These are phyloP conservation scores for Globisporangium splendens DNA, from an alignment of 352 stramenopile genomes.

Conservation along the genomic window DNA sequence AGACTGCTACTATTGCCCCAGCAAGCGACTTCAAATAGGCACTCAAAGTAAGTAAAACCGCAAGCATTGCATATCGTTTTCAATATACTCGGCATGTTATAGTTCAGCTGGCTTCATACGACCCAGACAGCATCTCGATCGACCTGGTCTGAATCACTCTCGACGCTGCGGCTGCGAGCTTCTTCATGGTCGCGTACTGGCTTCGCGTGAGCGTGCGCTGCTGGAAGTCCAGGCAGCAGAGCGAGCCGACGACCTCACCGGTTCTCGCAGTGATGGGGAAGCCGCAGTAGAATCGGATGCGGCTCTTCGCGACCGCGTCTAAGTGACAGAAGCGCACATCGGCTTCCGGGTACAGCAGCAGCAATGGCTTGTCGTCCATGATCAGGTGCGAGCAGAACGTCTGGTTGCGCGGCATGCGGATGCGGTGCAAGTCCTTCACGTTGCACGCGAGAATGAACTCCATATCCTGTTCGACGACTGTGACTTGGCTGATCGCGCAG, in stretches of 20 bases:
- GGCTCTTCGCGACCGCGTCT: slow-evolving; percentile 20
- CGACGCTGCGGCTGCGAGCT: too few relatives aligned
- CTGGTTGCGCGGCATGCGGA: slow-evolving; percentile 37
- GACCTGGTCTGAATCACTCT: too few relatives aligned
- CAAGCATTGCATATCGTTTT: too few relatives aligned
- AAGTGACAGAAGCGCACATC: slow-evolving; percentile 43
- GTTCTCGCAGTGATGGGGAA: slow-evolving; percentile 28
- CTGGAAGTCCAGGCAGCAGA: background rate
- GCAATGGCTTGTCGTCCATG: slow-evolving; percentile 51
- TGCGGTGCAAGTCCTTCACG: slow-evolving; percentile 25
- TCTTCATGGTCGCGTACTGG: too few relatives aligned
- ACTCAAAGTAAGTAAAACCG: too few relatives aligned
- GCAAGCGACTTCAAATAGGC: too few relatives aligned
- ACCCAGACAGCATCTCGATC: too few relatives aligned
- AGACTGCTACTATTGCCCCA: too few relatives aligned
- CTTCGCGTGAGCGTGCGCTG: too few relatives aligned
- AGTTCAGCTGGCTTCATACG: too few relatives aligned
- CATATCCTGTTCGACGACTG: slow-evolving; percentile 45
- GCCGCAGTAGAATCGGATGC: slow-evolving; percentile 53
- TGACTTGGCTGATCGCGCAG: slow-evolving; percentile 53
- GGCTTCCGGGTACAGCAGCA: slow-evolving; percentile 26
- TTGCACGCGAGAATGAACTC: slow-evolving; percentile 47
- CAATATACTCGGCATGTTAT: too few relatives aligned
- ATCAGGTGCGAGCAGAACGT: slow-evolving; percentile 62
- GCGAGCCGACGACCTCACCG: background rate